Percentiles rank a stretch among this genome's conserved stretches.
These are phyloP conservation scores for Sphagnum magellanicum DNA, from an alignment of 228 moss, liverwort and hornwort species.

Conservation along the genomic window DNA sequence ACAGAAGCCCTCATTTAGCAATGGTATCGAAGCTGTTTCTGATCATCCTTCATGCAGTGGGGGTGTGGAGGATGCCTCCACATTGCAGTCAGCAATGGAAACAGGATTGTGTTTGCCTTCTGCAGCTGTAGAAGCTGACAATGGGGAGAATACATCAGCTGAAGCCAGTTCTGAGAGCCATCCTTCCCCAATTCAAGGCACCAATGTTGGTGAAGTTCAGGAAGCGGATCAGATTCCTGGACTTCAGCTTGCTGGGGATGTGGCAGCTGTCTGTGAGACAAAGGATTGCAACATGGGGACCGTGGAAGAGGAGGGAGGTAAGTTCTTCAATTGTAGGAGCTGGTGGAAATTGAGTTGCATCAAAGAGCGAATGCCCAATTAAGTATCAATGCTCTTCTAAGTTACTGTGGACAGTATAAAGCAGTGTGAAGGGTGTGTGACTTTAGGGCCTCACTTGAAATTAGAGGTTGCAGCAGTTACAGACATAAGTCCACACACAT, in stretches of 20 bases:
- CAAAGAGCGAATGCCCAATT: no score
- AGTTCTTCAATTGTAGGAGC: constrained; percentile 28
- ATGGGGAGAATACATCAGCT: constrained; percentile 17
- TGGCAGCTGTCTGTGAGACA: constrained; percentile 18
- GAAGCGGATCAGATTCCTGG: constrained; percentile 16
- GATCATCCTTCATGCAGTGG: constrained; percentile 16
- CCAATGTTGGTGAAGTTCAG: constrained; percentile 13
- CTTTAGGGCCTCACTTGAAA: no score
- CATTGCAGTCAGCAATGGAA: constrained; percentile 25
- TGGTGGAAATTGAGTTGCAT: constrained; percentile 12
- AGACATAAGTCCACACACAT: no score
- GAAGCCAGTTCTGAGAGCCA: constrained; percentile 37
- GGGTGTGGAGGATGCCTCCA: constrained; percentile 18
- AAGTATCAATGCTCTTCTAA: no score
- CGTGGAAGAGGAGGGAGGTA: constrained; percentile 48
- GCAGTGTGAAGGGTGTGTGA: no score
- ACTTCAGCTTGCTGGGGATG: constrained; percentile 8
- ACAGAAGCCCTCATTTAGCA: constrained; percentile 21
- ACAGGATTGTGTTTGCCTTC: constrained; percentile 4
- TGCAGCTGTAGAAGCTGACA: constrained; percentile 5
- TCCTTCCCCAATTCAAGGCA: constrained; percentile 2
- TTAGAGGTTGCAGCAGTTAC: no score
- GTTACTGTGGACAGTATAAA: no score
- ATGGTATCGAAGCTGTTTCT: constrained; percentile 16
- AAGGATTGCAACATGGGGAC: constrained; percentile 23